Evolutionary conservation across 75 land plant genomes (phyloP), one percentile per base, ranked within the genome.

Genomic region (Cryptomeria japonica): DNA sequence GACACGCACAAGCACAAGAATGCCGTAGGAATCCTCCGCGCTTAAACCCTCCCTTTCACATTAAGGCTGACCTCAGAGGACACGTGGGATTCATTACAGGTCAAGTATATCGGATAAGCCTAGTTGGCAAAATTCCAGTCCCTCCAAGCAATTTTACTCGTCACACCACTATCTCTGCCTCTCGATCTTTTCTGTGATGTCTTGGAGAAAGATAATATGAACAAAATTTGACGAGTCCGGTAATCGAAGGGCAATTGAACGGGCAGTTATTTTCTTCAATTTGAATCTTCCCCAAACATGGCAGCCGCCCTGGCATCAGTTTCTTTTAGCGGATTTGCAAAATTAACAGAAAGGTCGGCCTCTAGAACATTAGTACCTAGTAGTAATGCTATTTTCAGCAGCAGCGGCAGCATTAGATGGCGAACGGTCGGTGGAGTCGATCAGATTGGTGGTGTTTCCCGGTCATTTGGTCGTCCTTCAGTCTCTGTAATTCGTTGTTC

Each of bases 41-140:
- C 53, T 51, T 51, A 51, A 51, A 51, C 53, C 13, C 53, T 11
- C 53, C 15, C 53, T 51, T 51, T 51, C 53, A 51, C 11, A 12
- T 13, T 12, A 2, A 51, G 53, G 13, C 15, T 51, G 53, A 49
- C 12, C 10, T 51, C 2, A 51, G 53, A 12, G 53, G 15, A 51
- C 53, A 12, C 53, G 53, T 51, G 53, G 53, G 15, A 51, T 1
- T 51, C 1, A 11, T 10, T 13, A 51, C 53, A 51, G 53, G 53
- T 51, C 15, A 12, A 79, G 44, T 1, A 82, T 82, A 82, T 82
- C 84, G 84, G 84, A 82, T 82, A 82, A 82, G 84, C 84, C 49
- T 82, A 46, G 14, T 9, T n/a, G 84, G 84, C 84, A 42, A 51
- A 51, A 42, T 31, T 12, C 49, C 14, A 12, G 46, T 44, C 44